Evolutionary conservation across 805 yeast genomes (phyloP), one percentile per base, ranked within the genome.

Genomic region (Candida mattraensis): DNA sequence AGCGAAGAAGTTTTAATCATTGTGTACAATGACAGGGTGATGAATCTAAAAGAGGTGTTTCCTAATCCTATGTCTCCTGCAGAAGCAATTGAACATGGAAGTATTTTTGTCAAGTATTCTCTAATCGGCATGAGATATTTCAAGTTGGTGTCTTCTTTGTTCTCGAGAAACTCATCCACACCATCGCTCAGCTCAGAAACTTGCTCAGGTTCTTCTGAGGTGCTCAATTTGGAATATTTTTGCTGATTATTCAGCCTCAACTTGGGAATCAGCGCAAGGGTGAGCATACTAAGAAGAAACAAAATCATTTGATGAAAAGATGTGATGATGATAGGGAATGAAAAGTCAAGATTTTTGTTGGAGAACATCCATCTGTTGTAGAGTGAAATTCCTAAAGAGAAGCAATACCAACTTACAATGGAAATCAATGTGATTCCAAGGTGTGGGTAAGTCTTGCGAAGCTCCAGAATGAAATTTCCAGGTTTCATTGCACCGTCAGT

Each of bases 361-460:
- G 91, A 89, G 65, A 91, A 93, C 97, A 91, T 91, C 97, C 97
- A 88, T 64, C 89, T 89, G 68, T 93, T 93, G 65, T 91, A 93
- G 19, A 86, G 60, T 7, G 89, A 80, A 13, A 85, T 76, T 12
- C 84, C 63, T 38, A 84, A 65, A 5, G 89, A 80, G 40, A 82
- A 81, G 12, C 70, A 39, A 48, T 83, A 85, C 94, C 93, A 85
- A 18, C 56, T 39, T 16, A 54, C 9, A 26, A 62, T 63, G 4
- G 66, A 56, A 5, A 43, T 5, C 2, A 53, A 18, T 11, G 56
- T 58, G 8, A 50, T 47, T 5, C 51, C 53, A 7, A 56, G 22
- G 37, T 60, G 41, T 7, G 64, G 64, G 29, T 54, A 58, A 2
- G 48, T 29, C 21, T 35, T 24, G 17, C 39, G 38, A 16, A 56